Base-by-base conservation (phyloP, 2,329 filamentous ascomycete genomes). In the Periconia sp. region DNA sequence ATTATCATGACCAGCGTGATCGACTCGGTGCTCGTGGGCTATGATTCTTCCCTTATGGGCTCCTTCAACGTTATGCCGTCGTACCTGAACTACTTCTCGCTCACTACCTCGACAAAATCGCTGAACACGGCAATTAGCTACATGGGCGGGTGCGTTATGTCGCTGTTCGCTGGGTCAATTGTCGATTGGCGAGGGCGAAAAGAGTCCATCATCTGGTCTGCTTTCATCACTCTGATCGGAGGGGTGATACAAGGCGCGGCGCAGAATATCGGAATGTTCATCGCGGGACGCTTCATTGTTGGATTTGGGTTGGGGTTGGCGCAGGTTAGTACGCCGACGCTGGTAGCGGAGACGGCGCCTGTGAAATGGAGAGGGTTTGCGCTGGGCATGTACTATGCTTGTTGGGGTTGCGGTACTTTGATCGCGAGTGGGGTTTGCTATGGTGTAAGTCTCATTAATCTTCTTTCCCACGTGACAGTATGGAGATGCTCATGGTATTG, bases 271-370 rank as follows among this genome's bases (percentile, higher is more conserved):
- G 72, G 68, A 10, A 77, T 80, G 60, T 85, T 85, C 67, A 80
- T 85, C 59, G 80, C 76, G 27, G 82, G 82, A n/a, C 76, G 82
- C 23, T 85, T 85, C 70, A 69, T 85, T 30, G 77, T 86, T 2
- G 83, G 84, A 46, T 84, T 85, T 56, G 84, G 85, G 33, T 80
- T 83, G 33, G 78, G 79, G 2, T 80, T 87, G 50, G 79, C 80
- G 5, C 77, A 81, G 9, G 77, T 81, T 5, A 81, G 82, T 6
- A 82, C 80, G 1, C 84, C 85, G 1, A 80, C 82, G 19, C 85
- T 85, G 60, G 80, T 82, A 14, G 81, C 84, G 27, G 85, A 88
- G 68, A 75, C 85, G 30, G 77, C 82, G 2, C 84, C 87, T 58
- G 84, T 85, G 1, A 78, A 80, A 2, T 84, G 82, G 68, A 77